phyloP scores from a whole-genome alignment of 257 asterid species.

The Solanum rostratum region DNA sequence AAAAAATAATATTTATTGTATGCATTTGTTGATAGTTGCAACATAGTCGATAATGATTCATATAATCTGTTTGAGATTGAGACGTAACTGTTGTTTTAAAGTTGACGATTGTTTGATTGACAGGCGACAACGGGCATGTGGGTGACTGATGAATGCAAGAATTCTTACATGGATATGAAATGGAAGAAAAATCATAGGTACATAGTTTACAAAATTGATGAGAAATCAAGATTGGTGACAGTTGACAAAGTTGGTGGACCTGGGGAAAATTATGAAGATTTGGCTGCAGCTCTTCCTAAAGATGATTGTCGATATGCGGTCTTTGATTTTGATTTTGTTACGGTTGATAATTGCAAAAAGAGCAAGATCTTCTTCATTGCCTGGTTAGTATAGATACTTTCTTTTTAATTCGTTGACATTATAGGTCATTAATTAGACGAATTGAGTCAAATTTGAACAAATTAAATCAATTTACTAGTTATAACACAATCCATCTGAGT shows the following conservation, averaged over 20 bases:
- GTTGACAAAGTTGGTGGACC: slow-evolving; percentile 86
- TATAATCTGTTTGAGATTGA: not conserved
- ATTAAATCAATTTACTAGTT: not conserved
- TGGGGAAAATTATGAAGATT: slow-evolving; percentile 59
- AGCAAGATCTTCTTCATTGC: slow-evolving; percentile 98
- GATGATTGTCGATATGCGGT: slow-evolving; percentile 92
- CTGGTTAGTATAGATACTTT: slow-evolving; percentile 27
- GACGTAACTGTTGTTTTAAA: not conserved
- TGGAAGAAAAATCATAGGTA: slow-evolving; percentile 78
- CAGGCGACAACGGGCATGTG: slow-evolving; percentile 79
- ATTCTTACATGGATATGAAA: slow-evolving; percentile 86
- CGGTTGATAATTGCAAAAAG: slow-evolving; percentile 76
- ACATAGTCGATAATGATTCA: not conserved
- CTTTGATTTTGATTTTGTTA: slow-evolving; percentile 79
- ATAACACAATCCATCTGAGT: not conserved
- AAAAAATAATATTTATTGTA: not conserved
- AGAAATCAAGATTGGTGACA: slow-evolving; percentile 40
- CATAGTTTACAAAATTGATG: slow-evolving; percentile 85
- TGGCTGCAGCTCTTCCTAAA: slow-evolving; percentile 61
- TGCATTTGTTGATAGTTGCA: not conserved
- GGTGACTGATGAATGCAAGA: slow-evolving; percentile 82
- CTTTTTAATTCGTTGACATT: not conserved
- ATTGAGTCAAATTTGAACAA: not conserved
- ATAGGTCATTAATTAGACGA: not conserved
- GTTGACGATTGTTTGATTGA: not conserved